A percentile compares a stretch with the other conserved stretches of the same genome.
Evolutionary conservation across 306 rosid genomes (phyloP).

Genomic region (Prunus salicina): DNA sequence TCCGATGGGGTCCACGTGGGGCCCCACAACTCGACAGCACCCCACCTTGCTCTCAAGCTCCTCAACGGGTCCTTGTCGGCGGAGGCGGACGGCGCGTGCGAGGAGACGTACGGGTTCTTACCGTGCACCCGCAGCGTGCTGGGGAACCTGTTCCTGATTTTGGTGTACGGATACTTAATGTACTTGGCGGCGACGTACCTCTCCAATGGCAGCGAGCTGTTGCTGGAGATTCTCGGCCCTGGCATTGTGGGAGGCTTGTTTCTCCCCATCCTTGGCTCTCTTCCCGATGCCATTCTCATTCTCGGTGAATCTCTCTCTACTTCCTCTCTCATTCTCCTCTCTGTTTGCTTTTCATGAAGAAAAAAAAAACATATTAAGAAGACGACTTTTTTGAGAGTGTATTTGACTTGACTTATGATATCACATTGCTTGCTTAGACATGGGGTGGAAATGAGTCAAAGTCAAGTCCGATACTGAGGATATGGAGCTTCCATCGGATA

Average conservation of each 20-base stretch:
- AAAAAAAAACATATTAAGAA: too few species aligned
- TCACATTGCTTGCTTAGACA: too few species aligned
- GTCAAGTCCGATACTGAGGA: too few species aligned
- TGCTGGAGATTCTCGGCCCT: slow-evolving; percentile 90
- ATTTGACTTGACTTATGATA: too few species aligned
- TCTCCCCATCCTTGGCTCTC: slow-evolving; percentile 66
- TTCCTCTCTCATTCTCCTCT: not conserved
- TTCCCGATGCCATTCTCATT: slow-evolving; percentile 56
- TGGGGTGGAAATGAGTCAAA: too few species aligned
- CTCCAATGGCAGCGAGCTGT: slow-evolving; percentile 77
- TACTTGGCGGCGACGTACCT: slow-evolving; percentile 64
- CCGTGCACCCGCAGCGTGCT: slow-evolving; percentile 53
- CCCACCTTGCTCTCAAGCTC: not conserved
- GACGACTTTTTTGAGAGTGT: too few species aligned
- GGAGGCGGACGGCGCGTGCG: slow-evolving; percentile 53
- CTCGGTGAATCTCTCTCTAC: slow-evolving; percentile 26
- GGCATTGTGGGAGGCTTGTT: slow-evolving; percentile 88
- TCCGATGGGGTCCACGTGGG: slow-evolving; percentile 45
- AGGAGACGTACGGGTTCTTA: slow-evolving; percentile 75
- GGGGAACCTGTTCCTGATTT: slow-evolving; percentile 63
- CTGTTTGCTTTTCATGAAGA: not conserved
- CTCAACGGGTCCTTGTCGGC: not conserved
- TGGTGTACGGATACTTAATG: slow-evolving; percentile 71
- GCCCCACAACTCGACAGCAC: not conserved
- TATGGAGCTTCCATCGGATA: too few species aligned